Conservation (phyloP, 2,329 filamentous ascomycete genomes). For the Biscogniauxia marginata region DNA sequence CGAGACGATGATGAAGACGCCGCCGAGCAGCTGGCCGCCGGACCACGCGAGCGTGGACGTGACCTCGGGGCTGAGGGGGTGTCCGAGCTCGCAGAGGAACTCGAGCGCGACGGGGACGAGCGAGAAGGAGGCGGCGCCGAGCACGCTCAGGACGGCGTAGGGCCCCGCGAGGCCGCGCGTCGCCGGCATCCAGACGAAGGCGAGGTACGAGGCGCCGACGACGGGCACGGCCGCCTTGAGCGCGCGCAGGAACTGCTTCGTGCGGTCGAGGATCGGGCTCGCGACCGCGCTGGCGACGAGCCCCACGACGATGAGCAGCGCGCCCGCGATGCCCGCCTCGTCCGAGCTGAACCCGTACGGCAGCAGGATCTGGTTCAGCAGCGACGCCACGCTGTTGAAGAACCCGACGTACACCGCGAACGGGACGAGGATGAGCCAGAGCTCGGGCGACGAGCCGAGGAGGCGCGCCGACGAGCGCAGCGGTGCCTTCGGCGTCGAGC, state of each 20-base stretch:
- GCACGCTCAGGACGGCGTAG: slow-evolving; percentile 70
- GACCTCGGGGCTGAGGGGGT: slow-evolving; percentile 83
- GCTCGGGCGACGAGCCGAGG: slow-evolving; percentile 65
- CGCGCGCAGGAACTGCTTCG: slow-evolving; percentile 72
- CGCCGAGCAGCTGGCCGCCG: slow-evolving; percentile 82
- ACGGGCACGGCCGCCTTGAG: slow-evolving; percentile 75
- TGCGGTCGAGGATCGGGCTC: slow-evolving; percentile 81
- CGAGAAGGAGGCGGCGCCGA: slow-evolving; percentile 78
- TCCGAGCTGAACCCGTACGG: slow-evolving; percentile 84
- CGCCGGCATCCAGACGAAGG: slow-evolving; percentile 76
- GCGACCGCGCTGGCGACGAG: slow-evolving; percentile 73
- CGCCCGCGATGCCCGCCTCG: slow-evolving; percentile 86
- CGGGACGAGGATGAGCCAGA: slow-evolving; percentile 79
- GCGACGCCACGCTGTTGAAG: slow-evolving; percentile 88
- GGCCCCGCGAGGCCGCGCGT: slow-evolving; percentile 59
- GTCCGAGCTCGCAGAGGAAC: slow-evolving; percentile 81
- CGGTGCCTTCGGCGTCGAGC: slow-evolving; percentile 54
- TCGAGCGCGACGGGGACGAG: slow-evolving; percentile 84
- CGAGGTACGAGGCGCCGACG: slow-evolving; percentile 70
- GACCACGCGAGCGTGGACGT: slow-evolving; percentile 82
- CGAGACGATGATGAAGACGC: slow-evolving; percentile 78
- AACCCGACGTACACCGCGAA: slow-evolving; percentile 84
- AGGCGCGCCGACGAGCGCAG: slow-evolving; percentile 52
- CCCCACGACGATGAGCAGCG: slow-evolving; percentile 84
- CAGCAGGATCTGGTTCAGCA: slow-evolving; percentile 85